Percentiles rank a stretch among this genome's conserved stretches.
phyloP scores from a whole-genome alignment of 1,284 basidiomycete species.

The Leccinum solheimii region DNA sequence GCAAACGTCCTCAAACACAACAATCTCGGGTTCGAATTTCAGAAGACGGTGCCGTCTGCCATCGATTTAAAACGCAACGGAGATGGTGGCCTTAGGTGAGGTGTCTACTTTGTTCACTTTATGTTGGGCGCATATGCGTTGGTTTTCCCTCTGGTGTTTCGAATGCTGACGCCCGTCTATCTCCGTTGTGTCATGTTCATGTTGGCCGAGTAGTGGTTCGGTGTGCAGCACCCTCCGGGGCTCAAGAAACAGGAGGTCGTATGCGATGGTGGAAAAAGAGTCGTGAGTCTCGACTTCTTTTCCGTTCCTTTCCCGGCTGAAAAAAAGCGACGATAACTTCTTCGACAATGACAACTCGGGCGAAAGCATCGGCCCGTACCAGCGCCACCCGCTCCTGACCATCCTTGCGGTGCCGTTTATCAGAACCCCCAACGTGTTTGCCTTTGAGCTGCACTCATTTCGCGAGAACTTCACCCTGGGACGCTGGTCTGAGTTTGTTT shows the following conservation, averaged over 20 bases:
- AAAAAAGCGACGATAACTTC: conserved; percentile 22
- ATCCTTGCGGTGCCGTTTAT: conserved; percentile 27
- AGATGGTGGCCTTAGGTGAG: not conserved
- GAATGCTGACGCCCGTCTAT: not conserved
- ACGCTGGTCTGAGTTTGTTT: conserved; percentile 32
- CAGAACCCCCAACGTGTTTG: conserved; percentile 30
- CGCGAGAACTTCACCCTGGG: conserved; percentile 27
- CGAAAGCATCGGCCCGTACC: conserved; percentile 18
- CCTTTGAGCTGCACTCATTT: conserved; percentile 28
- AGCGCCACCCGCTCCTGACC: conserved; percentile 20
- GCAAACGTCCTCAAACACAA: not conserved
- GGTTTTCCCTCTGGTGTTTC: not conserved
- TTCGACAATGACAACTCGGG: conserved; percentile 31
- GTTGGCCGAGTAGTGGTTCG: not conserved
- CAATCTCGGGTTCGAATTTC: not conserved
- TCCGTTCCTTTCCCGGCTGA: not conserved
- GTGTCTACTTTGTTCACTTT: not conserved
- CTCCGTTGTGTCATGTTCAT: not conserved
- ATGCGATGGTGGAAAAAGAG: not conserved
- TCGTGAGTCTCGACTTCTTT: conserved; percentile 9
- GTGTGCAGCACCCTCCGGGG: conserved; percentile 23
- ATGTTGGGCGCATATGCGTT: not conserved
- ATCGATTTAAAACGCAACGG: not conserved
- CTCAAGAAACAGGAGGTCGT: conserved; percentile 3
- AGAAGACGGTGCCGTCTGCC: not conserved